Evolutionary conservation across 2,329 filamentous ascomycete species (phyloP).

Genomic region (Thielaviopsis ethacetica): DNA sequence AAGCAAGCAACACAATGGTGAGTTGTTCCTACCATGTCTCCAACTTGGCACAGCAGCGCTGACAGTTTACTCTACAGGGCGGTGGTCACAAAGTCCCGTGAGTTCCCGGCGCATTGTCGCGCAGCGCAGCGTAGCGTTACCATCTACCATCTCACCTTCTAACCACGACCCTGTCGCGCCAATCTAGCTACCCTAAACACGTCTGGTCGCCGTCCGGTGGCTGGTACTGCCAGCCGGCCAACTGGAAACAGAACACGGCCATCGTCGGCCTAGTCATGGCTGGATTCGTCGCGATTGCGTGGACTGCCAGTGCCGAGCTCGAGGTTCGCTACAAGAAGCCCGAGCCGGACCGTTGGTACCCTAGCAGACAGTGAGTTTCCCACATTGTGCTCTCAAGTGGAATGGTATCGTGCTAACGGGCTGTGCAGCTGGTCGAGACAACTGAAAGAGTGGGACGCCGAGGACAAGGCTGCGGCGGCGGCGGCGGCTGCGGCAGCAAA

Average conservation of each 20-base stretch:
- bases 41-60: neutral
- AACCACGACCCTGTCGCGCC: constrained; percentile 2
- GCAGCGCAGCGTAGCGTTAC: too few species aligned
- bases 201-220: constrained; percentile 97
- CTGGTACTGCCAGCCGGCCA: constrained; percentile 88
- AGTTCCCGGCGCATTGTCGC: neutral
- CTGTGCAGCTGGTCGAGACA: constrained; percentile 27
- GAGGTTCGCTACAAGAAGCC: constrained; percentile 63
- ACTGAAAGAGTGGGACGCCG: constrained; percentile 28
- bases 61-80: neutral
- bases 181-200: constrained; percentile 78
- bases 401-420: neutral
- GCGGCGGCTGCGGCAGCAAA: constrained; percentile 19
- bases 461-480: constrained; percentile 23
- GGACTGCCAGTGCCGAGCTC: constrained; percentile 56
- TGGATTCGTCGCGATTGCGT: constrained; percentile 51
- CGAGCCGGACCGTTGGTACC: constrained; percentile 61
- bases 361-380: constrained; percentile 62
- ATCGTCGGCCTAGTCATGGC: constrained; percentile 53
- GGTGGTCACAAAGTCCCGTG: constrained; percentile 8
- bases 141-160: neutral
- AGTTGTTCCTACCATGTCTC: neutral
- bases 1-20: neutral
- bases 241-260: constrained; percentile 88
- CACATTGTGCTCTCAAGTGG: neutral